A percentile compares a stretch with the other conserved stretches of the same genome.
Evolutionary conservation across 306 rosid genomes (phyloP).

Genomic region (Acacia acuminata): DNA sequence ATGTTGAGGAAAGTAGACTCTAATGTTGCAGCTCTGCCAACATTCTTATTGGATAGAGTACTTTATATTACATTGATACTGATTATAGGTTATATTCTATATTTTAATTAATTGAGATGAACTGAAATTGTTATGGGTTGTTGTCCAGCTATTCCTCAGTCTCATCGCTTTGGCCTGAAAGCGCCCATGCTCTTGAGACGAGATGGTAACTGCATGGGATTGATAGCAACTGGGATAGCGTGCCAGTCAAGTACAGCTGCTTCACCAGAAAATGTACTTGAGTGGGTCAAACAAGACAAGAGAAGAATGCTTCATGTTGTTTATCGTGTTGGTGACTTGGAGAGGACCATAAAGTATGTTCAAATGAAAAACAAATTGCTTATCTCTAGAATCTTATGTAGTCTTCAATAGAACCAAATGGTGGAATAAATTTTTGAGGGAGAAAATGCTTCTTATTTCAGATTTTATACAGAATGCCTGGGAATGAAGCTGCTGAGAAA

Average conservation of each 20-base stretch:
- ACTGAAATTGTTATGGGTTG: conserved; percentile 37
- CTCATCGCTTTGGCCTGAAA: conserved; percentile 54
- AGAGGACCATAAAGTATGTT: conserved; percentile 85
- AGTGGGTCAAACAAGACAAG: conserved; percentile 93
- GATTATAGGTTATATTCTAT: not conserved
- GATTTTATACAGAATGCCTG: conserved; percentile 94
- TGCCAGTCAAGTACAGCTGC: conserved; percentile 67
- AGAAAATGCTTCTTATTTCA: conserved; percentile 44
- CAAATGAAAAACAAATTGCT: not conserved
- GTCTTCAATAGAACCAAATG: conserved; percentile 8
- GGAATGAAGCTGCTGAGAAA: conserved; percentile 96
- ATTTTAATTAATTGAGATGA: conserved; percentile 31
- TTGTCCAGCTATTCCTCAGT: conserved; percentile 57
- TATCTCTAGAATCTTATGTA: conserved; percentile 41
- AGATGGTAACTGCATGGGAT: conserved; percentile 39
- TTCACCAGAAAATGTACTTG: conserved; percentile 74
- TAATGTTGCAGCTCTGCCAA: not conserved
- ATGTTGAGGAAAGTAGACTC: not conserved
- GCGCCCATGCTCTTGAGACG: conserved; percentile 55
- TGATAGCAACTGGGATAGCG: conserved; percentile 51
- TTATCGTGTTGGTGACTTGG: conserved; percentile 93
- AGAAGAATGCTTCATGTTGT: conserved; percentile 92
- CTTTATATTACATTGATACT: not conserved
- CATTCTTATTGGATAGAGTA: not conserved
- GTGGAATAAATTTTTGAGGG: conserved; percentile 6